Percentiles rank a stretch among this genome's conserved stretches.
These are phyloP conservation scores for Scedosporium dehoogii DNA, from an alignment of 2,329 filamentous ascomycete genomes.

Conservation along the genomic window DNA sequence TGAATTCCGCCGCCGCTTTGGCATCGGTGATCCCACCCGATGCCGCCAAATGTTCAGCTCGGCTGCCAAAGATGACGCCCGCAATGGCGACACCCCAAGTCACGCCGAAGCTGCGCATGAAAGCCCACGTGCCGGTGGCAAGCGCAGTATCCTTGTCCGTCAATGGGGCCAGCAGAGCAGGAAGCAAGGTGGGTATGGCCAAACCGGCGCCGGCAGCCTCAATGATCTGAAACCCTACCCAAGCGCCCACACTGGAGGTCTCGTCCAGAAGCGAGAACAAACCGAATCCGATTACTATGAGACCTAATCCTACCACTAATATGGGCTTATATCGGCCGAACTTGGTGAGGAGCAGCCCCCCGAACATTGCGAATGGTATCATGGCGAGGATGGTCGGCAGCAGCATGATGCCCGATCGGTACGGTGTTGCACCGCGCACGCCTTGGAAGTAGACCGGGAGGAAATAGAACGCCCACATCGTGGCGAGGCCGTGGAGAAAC, in stretches of 20 bases:
- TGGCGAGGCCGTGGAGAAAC: slow-evolving; percentile 21
- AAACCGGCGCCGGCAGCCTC: slow-evolving; percentile 30
- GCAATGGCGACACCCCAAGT: slow-evolving; percentile 36
- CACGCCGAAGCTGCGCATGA: slow-evolving; percentile 36
- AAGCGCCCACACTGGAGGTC: slow-evolving; percentile 22
- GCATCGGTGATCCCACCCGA: slow-evolving; percentile 11
- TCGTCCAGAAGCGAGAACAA: slow-evolving; percentile 30
- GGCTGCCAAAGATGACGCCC: slow-evolving; percentile 25
- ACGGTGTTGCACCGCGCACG: slow-evolving; percentile 28
- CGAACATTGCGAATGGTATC: slow-evolving; percentile 7
- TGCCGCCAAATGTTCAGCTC: slow-evolving; percentile 8
- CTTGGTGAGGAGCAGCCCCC: slow-evolving; percentile 22
- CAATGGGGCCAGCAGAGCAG: slow-evolving; percentile 30
- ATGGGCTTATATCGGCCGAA: slow-evolving; percentile 35
- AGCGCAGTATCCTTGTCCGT: slow-evolving; percentile 25
- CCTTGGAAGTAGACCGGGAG: slow-evolving; percentile 36
- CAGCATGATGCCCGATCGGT: slow-evolving; percentile 17
- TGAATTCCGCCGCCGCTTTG: slow-evolving; percentile 8
- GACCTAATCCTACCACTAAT: slow-evolving; percentile 25
- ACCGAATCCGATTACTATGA: slow-evolving; percentile 27
- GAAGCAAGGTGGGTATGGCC: slow-evolving; percentile 27
- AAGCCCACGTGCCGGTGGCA: slow-evolving; percentile 30
- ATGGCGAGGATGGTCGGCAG: slow-evolving; percentile 10
- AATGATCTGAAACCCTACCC: slow-evolving; percentile 35
- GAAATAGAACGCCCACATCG: slow-evolving; percentile 25